phyloP scores from a whole-genome alignment of 495 filamentous ascomycete species.

The Penicillium ochrochloron region DNA sequence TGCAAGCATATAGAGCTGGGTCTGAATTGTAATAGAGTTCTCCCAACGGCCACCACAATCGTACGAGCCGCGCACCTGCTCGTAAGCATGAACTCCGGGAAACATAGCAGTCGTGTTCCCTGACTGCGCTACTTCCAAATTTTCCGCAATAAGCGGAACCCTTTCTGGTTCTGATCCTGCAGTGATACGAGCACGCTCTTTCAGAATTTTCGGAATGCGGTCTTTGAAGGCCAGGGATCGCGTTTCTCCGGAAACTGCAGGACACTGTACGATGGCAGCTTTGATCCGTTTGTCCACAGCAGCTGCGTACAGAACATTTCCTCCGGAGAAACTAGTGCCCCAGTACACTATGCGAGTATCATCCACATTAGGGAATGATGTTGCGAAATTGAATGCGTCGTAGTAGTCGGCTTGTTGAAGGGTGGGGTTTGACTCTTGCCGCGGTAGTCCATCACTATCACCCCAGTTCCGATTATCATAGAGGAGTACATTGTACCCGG shows the following conservation, averaged over 20 bases:
- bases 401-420: slow-evolving; percentile 35
- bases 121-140: slow-evolving; percentile 1
- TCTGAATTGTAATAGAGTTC: slow-evolving; percentile 35
- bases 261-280: slow-evolving; percentile 36
- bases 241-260: slow-evolving; percentile 16
- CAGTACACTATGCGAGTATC: slow-evolving; percentile 35
- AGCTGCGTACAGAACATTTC: slow-evolving; percentile 33
- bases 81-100: no score
- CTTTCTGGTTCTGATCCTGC: slow-evolving; percentile 11
- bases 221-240: slow-evolving; percentile 17
- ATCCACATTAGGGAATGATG: slow-evolving; percentile 31
- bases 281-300: slow-evolving; percentile 43
- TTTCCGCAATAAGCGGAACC: slow-evolving; percentile 10
- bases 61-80: no score
- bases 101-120: neutral
- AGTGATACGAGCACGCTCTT: slow-evolving; percentile 9
- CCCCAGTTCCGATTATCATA: slow-evolving; percentile 46
- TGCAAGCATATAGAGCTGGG: slow-evolving; percentile 29
- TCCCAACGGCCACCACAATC: no score
- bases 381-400: slow-evolving; percentile 39
- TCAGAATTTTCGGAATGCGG: slow-evolving; percentile 10
- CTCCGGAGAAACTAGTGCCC: slow-evolving; percentile 39
- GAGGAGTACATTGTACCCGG: slow-evolving; percentile 31
- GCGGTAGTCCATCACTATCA: slow-evolving; percentile 37
- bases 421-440: slow-evolving; percentile 36